Evolutionary conservation across 2,329 filamentous ascomycete species (phyloP), one percentile per base, ranked within the genome.

Genomic region (Apiospora sp.): DNA sequence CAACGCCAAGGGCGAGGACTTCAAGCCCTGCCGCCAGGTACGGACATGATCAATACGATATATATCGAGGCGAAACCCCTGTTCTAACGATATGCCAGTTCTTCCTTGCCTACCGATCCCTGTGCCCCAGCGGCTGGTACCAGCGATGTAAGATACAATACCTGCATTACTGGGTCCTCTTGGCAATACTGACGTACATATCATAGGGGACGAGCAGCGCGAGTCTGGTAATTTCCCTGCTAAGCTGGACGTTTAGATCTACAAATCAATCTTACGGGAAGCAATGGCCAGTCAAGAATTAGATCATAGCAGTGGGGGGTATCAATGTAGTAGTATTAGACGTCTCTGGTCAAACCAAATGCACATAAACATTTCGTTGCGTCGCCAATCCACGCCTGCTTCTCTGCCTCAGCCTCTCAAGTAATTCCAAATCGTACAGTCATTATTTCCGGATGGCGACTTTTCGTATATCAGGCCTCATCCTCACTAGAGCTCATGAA

Each of bases 1-100:
- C 86, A 89, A 92, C 83, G 96, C 95, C 87, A 98, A 98, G 91
- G 96, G 96, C 86, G 96, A 98, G 89, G 95, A 98, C 83, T 98
- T 98, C 86, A 92, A 94, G 80, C 96, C 96, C 77, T 98, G 96
- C 93, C 93, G 92, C 82, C 95, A 98, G 93, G 95, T 98, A 92
- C 77, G 84, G 72, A 61, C 16, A 70, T 13, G 70, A 48, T 22
- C 27, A 46, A 19, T 24, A 71, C 27, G 14, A 16, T 64, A n/a
- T 24, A 41, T 4, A 41, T 8, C 19, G 16, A 41, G 37, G 22
- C 58, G 34, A 30, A 64, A 8, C 10, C 22, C 34, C 67, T 69
- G 67, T 67, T 67, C 24, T 58, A 22, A 69, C 22, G 41, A 16
- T 19, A 5, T 44, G 68, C 73, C 79, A 99, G 96, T 99, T 99